Conservation (phyloP, 1,139 yeast genomes). For the Taphrina deformans region DNA sequence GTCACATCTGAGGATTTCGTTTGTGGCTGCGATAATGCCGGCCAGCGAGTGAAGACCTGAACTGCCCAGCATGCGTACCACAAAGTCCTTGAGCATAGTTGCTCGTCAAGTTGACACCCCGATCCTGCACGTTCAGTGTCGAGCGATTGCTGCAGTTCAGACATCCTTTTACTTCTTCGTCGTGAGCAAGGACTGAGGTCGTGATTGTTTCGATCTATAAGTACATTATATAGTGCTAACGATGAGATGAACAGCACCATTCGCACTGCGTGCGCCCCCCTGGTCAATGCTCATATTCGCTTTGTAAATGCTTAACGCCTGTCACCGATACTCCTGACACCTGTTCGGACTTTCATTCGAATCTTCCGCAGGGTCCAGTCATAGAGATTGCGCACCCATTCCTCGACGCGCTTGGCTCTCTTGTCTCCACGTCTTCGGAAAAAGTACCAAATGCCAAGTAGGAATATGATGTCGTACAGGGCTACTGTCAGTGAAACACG, state of each 20-base stretch:
- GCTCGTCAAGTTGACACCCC: no score
- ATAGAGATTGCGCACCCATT: slow-evolving; percentile 11
- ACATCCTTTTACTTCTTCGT: no score
- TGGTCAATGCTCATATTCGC: not conserved
- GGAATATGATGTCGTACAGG: slow-evolving; percentile 15
- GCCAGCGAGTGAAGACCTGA: not conserved
- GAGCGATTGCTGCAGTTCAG: no score
- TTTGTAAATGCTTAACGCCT: slow-evolving; percentile 1
- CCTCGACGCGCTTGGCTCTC: slow-evolving; percentile 21
- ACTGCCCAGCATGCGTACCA: not conserved
- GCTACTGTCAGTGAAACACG: slow-evolving; percentile 8
- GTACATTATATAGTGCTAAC: not conserved
- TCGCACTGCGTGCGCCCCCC: not conserved
- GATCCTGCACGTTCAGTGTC: no score
- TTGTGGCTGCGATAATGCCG: no score
- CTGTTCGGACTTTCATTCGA: slow-evolving; percentile 16
- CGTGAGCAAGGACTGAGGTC: not conserved
- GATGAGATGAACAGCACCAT: not conserved
- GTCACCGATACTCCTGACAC: slow-evolving; percentile 14
- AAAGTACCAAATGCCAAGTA: slow-evolving; percentile 17
- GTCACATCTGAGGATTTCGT: not conserved
- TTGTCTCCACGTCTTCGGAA: slow-evolving; percentile 20
- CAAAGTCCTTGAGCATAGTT: no score
- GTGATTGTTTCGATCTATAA: not conserved
- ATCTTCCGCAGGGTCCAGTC: slow-evolving; percentile 11